phyloP scores from a whole-genome alignment of 768 basidiomycete genomes.

The Lactarius sp. region DNA sequence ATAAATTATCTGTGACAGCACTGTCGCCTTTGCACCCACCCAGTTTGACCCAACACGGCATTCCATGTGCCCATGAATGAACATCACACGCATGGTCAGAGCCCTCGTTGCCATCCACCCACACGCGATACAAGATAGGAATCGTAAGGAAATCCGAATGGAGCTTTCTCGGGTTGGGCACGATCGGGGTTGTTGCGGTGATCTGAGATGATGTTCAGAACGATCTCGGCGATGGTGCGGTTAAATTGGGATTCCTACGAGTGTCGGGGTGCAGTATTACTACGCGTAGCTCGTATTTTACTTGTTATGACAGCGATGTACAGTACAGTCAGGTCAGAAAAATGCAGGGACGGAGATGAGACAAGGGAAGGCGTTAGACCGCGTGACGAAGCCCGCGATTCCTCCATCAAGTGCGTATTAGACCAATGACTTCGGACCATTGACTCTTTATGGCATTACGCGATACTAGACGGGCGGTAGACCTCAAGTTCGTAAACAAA shows the following conservation, averaged over 20 bases:
- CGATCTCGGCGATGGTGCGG: constrained; percentile 60
- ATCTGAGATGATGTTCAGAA: constrained; percentile 64
- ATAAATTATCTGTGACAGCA: constrained; percentile 45
- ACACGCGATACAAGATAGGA: constrained; percentile 48
- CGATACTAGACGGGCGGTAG: constrained; percentile 6
- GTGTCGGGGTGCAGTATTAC: constrained; percentile 41
- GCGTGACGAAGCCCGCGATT: constrained; percentile 49
- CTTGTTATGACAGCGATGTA: constrained; percentile 5
- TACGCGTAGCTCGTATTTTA: constrained; percentile 31
- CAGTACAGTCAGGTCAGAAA: constrained; percentile 56
- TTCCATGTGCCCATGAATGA: constrained; percentile 53
- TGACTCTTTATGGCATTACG: constrained; percentile 2
- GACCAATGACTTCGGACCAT: constrained; percentile 36
- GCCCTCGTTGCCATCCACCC: constrained; percentile 54
- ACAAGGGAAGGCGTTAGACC: constrained; percentile 33
- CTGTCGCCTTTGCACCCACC: constrained; percentile 56
- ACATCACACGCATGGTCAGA: constrained; percentile 14
- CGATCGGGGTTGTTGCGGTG: constrained; percentile 40
- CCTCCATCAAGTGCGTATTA: constrained; percentile 47
- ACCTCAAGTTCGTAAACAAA: constrained; percentile 6
- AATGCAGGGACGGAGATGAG: constrained; percentile 62
- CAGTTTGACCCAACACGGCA: constrained; percentile 56
- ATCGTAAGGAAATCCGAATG: constrained; percentile 62
- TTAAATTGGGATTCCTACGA: constrained; percentile 55
- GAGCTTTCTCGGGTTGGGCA: constrained; percentile 51